These are phyloP conservation scores for Pseudopithomyces chartarum DNA, from an alignment of 2,329 filamentous ascomycete species.

Conservation along the genomic window DNA sequence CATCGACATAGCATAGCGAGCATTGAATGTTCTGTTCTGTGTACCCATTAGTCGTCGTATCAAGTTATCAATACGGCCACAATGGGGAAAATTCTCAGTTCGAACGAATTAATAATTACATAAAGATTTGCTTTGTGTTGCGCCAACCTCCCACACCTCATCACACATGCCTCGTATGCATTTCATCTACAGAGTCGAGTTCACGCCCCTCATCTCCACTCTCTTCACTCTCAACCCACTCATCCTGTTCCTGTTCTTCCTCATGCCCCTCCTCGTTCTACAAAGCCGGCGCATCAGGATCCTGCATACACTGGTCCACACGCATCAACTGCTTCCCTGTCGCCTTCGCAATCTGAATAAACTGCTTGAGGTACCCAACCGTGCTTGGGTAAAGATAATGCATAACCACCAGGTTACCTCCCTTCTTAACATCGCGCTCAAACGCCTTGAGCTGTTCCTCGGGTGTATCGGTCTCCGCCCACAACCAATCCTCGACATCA, in stretches of 20 bases:
- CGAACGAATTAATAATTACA: not conserved
- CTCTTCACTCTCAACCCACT: not conserved
- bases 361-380: conserved; percentile 66
- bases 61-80: not conserved
- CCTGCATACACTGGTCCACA: conserved; percentile 69
- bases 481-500: conserved; percentile 74
- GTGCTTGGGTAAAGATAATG: conserved; percentile 71
- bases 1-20: not conserved
- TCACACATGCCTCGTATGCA: not conserved
- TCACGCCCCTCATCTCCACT: not conserved
- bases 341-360: conserved; percentile 67
- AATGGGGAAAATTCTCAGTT: not conserved
- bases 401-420: conserved; percentile 69
- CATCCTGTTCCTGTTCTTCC: not conserved
- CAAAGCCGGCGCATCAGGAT: conserved; percentile 58
- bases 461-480: conserved; percentile 65
- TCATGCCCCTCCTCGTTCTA: conserved; percentile 1
- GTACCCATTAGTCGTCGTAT: not conserved
- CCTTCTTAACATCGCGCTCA: conserved; percentile 64
- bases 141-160: not conserved
- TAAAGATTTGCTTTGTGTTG: not conserved
- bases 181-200: not conserved
- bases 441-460: conserved; percentile 71
- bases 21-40: too few species aligned
- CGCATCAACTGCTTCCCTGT: conserved; percentile 69